These are phyloP conservation scores for Pichia nakasei DNA, from an alignment of 805 yeast species.

Conservation along the genomic window DNA sequence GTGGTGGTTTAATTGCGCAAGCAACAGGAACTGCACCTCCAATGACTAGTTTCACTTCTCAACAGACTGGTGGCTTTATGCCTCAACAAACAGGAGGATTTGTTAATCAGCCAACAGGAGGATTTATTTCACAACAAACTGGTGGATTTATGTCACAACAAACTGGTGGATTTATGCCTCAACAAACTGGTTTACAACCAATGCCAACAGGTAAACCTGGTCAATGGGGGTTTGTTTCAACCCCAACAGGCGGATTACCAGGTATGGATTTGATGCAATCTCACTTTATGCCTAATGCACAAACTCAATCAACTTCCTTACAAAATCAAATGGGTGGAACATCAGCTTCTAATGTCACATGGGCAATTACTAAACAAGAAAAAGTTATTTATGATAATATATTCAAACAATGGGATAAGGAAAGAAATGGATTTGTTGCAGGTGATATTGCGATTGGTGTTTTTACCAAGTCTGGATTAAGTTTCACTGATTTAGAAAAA, in stretches of 20 bases:
- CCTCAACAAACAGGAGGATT: slow-evolving; percentile 20
- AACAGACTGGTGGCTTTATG: slow-evolving; percentile 18
- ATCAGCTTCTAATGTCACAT: slow-evolving; percentile 46
- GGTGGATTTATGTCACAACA: slow-evolving; percentile 26
- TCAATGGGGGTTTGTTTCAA: slow-evolving; percentile 69
- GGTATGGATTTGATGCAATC: slow-evolving; percentile 59
- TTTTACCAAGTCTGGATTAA: slow-evolving; percentile 84
- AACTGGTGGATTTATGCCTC: slow-evolving; percentile 27
- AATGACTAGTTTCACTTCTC: slow-evolving; percentile 25
- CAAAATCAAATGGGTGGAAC: slow-evolving; percentile 25
- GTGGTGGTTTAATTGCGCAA: slow-evolving; percentile 32
- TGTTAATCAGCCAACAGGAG: slow-evolving; percentile 33
- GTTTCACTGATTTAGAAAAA: slow-evolving; percentile 75
- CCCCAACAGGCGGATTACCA: slow-evolving; percentile 63
- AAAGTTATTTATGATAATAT: slow-evolving; percentile 79
- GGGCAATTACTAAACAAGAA: slow-evolving; percentile 85
- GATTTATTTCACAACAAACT: slow-evolving; percentile 27
- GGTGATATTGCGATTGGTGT: slow-evolving; percentile 79
- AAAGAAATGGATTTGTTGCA: slow-evolving; percentile 57
- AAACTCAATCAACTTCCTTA: slow-evolving; percentile 21
- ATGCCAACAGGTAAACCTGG: slow-evolving; percentile 62
- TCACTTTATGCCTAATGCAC: slow-evolving; percentile 53
- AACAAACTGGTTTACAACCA: slow-evolving; percentile 39
- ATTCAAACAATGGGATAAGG: slow-evolving; percentile 78
- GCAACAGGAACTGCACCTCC: slow-evolving; percentile 39